phyloP scores from a whole-genome alignment of 345 rosid species.

The Ceriops decandra region DNA sequence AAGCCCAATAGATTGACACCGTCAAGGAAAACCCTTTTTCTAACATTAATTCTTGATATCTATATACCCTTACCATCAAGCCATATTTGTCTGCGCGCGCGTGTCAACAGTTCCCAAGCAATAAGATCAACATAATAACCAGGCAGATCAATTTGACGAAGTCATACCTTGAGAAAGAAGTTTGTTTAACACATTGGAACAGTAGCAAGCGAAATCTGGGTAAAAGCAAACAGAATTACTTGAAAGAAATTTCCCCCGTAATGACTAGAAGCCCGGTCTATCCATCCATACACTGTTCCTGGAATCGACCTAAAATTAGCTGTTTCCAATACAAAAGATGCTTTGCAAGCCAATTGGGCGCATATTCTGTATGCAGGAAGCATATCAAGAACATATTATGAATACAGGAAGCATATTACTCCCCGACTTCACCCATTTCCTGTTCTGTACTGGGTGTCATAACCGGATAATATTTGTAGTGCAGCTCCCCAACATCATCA shows the following conservation, averaged over 20 bases:
- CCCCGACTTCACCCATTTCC: constrained; percentile 77
- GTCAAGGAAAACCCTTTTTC: no score
- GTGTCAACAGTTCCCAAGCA: no score
- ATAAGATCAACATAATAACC: no score
- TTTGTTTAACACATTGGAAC: constrained; percentile 1
- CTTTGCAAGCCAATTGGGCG: constrained; percentile 1
- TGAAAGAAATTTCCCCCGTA: constrained; percentile 2
- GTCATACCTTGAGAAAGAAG: no score
- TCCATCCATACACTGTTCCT: neutral
- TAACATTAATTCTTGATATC: no score
- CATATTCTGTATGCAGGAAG: neutral
- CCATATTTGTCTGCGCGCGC: no score
- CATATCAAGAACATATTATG: neutral
- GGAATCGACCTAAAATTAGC: constrained; percentile 4
- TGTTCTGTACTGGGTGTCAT: constrained; percentile 59
- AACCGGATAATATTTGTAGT: constrained; percentile 77
- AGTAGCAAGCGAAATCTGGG: neutral
- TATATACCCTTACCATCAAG: no score
- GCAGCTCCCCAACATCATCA: constrained; percentile 95
- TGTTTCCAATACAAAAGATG: constrained; percentile 12
- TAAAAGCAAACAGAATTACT: constrained; percentile 5
- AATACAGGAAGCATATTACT: constrained; percentile 17
- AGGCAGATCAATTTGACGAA: no score
- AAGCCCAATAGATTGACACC: no score
- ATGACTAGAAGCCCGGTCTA: constrained; percentile 11